Evolutionary conservation across 495 filamentous ascomycete genomes (phyloP).

Genomic region (Podospora anserina): DNA sequence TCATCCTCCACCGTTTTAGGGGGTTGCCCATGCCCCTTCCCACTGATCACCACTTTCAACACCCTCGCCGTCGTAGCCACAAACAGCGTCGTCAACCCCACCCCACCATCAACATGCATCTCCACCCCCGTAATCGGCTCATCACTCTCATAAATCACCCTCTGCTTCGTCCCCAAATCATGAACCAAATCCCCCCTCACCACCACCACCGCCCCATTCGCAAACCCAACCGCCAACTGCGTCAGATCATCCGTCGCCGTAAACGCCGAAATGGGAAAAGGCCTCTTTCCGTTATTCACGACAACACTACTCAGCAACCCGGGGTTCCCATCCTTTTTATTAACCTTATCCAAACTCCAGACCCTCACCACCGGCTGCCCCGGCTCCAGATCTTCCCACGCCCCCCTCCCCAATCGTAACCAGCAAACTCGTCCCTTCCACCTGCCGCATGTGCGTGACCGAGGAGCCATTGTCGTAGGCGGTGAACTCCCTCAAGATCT

Average conservation of each 20-base stretch:
- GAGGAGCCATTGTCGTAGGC: constrained; percentile 64
- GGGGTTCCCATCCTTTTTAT: constrained; percentile 88
- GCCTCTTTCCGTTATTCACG: constrained; percentile 87
- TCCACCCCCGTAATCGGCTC: constrained; percentile 92
- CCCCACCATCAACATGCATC: constrained; percentile 59
- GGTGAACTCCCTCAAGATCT: constrained; percentile 78
- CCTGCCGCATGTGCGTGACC: constrained; percentile 94
- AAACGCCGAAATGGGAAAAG: constrained; percentile 92
- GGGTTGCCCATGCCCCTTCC: constrained; percentile 83
- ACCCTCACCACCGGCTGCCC: constrained; percentile 83
- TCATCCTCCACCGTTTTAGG: constrained; percentile 81
- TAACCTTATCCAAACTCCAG: constrained; percentile 90
- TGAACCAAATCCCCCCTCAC: constrained; percentile 93
- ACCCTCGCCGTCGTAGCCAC: constrained; percentile 90
- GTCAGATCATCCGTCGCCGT: constrained; percentile 79
- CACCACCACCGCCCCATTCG: constrained; percentile 89
- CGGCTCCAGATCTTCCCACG: constrained; percentile 60
- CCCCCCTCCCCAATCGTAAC: constrained; percentile 63
- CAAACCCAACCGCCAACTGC: constrained; percentile 92
- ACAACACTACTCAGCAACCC: constrained; percentile 79
- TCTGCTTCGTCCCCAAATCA: constrained; percentile 91
- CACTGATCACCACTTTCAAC: constrained; percentile 77
- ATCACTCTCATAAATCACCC: constrained; percentile 94
- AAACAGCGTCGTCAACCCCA: constrained; percentile 70
- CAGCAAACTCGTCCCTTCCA: constrained; percentile 80